Base-by-base conservation (phyloP, 2,329 filamentous ascomycete genomes). In the Alternaria sp. region DNA sequence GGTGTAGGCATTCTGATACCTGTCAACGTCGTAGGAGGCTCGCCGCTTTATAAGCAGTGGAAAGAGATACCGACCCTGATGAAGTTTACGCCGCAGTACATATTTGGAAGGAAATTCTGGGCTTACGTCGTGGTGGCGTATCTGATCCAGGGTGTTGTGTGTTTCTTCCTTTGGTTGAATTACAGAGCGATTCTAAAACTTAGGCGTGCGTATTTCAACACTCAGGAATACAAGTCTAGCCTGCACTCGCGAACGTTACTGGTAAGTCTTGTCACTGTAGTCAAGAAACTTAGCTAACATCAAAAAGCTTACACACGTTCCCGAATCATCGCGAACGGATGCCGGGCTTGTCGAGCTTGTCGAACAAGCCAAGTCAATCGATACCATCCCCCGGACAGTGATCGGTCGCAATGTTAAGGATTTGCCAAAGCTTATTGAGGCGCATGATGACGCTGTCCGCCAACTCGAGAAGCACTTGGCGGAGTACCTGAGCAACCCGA, bases 371-470 rank as follows among this genome's bases (percentile, higher is more conserved):
- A 92, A 90, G 34, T 91, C 91, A 4, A 91, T 89, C 25, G 89
- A 90, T 18, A 90, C 89, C 7, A 87, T 93, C 57, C 92, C 93
- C 3, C 86, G 91, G 67, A 92, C 91, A 36, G 90, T 91, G 9
- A 90, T 98, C 67, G 93, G 92, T 22, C 89, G 94, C 63, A 97
- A 97, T 71, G 93, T 97, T 64, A 97, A 94, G 76, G 89, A 94
- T 32, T 83, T 99, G 10, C 95, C 95, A 18, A 85, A 90, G 16
- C 82, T 98, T 59, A 95, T 98, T 64, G 87, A 90, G 61, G 86
- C 95, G 73, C 94, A 98, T 74, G 90, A 92, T 52, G 85, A 90
- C 64, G 85, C 89, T 0, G 94, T 99, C 22, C 88, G 91, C 50
- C 84, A 92, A 67, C 85, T 99, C 36, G 95, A 98, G 78, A 86